Evolutionary conservation across 1,284 basidiomycete species (phyloP), one percentile per base, ranked within the genome.

Genomic region (Mycosarcoma mackinlayi): DNA sequence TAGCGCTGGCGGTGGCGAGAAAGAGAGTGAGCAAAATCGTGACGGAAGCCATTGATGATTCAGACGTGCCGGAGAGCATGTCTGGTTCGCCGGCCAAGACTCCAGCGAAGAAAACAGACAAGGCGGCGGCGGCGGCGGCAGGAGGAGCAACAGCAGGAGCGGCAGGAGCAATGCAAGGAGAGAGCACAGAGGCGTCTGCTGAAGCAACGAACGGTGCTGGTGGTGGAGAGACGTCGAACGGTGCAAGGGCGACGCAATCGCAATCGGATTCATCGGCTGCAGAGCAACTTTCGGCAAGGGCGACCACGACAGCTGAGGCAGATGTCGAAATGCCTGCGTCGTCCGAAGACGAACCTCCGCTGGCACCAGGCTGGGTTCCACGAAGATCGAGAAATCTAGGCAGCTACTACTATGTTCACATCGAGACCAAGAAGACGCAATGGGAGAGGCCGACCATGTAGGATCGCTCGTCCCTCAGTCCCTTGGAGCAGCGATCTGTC

Each of bases 401-500:
- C n/a, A 39, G 55, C 27, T 46, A 31, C n/a, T 72, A 62, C 45
- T 72, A 63, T 30, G 64, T 72, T 10, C 55, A 72, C 37, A 25
- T 23, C n/a, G 38, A 40, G 30, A 72, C 69, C 14, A 62, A 56
- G 33, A 63, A 40, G 47, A 72, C 69, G 34, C 63, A 66, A 49
- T 72, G 69, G 69, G 59, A 72, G 44, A 37, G 59, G 18, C 69
- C 69, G 7, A 62, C 62, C 16, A 14, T 19, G 1, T 69, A 51
- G 39, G n/a, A n/a, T n/a, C n/a, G n/a, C n/a, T 13, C 35, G 13
- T 34, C 14, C 8, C 18, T 34, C 18, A 5, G 13, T n/a, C n/a
- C n/a, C n/a, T n/a, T n/a, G n/a, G n/a, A n/a, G n/a, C n/a, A n/a
- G n/a, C n/a, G n/a, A n/a, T n/a, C n/a, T n/a, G n/a, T n/a, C n/a